Percentiles rank a stretch among this genome's conserved stretches.
Conservation (phyloP, 495 filamentous ascomycete genomes). For the Penicillium canariense region DNA sequence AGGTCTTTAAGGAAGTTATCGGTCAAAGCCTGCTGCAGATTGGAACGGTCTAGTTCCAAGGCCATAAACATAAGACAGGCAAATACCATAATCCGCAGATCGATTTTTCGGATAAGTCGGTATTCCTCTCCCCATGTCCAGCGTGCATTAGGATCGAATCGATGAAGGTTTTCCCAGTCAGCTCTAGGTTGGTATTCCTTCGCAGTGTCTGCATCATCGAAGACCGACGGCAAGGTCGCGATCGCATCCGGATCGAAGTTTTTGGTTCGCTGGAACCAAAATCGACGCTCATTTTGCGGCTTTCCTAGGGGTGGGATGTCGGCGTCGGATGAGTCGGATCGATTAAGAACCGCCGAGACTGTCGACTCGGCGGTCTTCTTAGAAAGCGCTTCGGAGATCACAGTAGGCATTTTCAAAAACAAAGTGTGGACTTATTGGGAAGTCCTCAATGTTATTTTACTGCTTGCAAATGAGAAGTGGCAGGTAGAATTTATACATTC, state of each 20-base stretch:
- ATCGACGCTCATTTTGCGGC: constrained; percentile 16
- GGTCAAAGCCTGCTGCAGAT: constrained; percentile 32
- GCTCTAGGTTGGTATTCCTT: constrained; percentile 50
- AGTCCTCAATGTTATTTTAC: neutral
- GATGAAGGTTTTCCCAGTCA: constrained; percentile 53
- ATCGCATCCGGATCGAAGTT: constrained; percentile 46
- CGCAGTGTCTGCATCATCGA: constrained; percentile 47
- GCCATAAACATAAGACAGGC: constrained; percentile 73
- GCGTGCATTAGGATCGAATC: constrained; percentile 49
- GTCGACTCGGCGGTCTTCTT: constrained; percentile 5
- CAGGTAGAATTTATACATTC: neutral
- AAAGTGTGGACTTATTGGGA: neutral
- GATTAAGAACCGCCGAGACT: neutral
- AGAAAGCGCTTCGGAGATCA: neutral
- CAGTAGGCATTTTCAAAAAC: constrained; percentile 5
- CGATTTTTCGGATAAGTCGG: constrained; percentile 37
- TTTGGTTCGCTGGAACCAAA: constrained; percentile 28
- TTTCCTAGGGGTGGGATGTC: constrained; percentile 17
- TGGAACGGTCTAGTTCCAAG: constrained; percentile 63
- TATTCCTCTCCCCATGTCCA: constrained; percentile 54
- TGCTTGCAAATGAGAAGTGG: neutral
- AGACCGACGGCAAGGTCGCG: constrained; percentile 56
- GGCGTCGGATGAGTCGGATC: constrained; percentile 2
- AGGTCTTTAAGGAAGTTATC: constrained; percentile 57
- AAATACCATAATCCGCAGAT: constrained; percentile 52